Conservation (phyloP, 306 rosid species). For the Fagus crenata region DNA sequence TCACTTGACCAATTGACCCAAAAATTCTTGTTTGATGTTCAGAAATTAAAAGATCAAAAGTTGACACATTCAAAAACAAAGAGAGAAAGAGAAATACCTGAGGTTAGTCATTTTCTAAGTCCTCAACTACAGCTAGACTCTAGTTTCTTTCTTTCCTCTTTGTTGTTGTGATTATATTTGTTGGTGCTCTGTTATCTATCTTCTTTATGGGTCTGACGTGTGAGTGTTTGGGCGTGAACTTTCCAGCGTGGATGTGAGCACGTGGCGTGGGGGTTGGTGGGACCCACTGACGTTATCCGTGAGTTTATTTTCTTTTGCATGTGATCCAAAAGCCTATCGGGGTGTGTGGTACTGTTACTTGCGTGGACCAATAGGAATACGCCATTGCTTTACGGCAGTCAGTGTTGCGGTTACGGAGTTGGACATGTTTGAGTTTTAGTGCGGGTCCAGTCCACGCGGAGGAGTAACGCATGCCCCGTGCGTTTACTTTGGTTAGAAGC, state of each 20-base stretch:
- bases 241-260: constrained; percentile 75
- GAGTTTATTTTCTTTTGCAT: background rate
- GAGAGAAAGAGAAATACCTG: background rate
- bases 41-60: constrained; percentile 15
- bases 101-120: background rate
- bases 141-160: too few species aligned
- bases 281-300: constrained; percentile 62
- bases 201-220: constrained; percentile 57
- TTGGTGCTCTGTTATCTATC: constrained; percentile 14
- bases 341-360: background rate
- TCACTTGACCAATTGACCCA: background rate
- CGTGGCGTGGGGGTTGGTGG: constrained; percentile 38
- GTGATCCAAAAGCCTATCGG: constrained; percentile 43
- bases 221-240: constrained; percentile 41
- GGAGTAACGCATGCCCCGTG: too few species aligned
- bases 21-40: background rate
- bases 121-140: too few species aligned
- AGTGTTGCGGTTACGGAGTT: constrained; percentile 10
- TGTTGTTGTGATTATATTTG: too few species aligned
- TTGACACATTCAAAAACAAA: constrained; percentile 1
- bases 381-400: constrained; percentile 6
- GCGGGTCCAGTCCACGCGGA: too few species aligned
- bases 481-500: too few species aligned
- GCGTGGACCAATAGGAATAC: constrained; percentile 34
- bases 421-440: background rate